Evolutionary conservation across 257 asterid genomes (phyloP), one percentile per base, ranked within the genome.

Genomic region (Nicotiana paniculata): DNA sequence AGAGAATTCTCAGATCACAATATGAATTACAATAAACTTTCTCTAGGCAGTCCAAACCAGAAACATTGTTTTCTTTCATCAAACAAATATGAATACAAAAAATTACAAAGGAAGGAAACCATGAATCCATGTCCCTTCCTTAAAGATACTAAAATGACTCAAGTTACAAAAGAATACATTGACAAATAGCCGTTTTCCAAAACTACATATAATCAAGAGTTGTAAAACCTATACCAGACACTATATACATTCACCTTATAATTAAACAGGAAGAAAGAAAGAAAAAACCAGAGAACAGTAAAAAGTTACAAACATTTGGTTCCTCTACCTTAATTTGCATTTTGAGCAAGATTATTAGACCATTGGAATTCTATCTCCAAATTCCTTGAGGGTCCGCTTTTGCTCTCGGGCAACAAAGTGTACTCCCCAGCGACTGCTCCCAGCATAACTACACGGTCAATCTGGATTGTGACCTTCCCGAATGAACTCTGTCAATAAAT

Each of bases 351-450:
- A 65, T 92, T 92, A 77, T 92, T 92, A 69, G 97, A 95, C 99
- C 99, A 95, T 82, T 91, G 98, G 86, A 95, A 92, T 87, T 95
- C 99, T 63, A 95, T 95, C 88, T 95, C 99, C 90, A 95, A 82
- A 81, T 89, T 95, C 88, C 98, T 91, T 17, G 99, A 89, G 16
- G 98, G 97, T 57, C 99, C 99, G 2, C 97, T 95, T 89, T 93
- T 95, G 95, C 99, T 95, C 74, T 90, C 93, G 0, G 99, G 99
- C 65, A 95, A 89, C 61, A 95, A 75, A 1, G 98, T 91, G 87
- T 95, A 95, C 83, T 95, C 99, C 61, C 99, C 99, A 0, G 99
- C 95, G 18, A 96, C 99, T 26, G 96, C 97, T 11, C 99, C 99
- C 63, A 96, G 90, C 99, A 96, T 96, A 81, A 96, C 99, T 10